phyloP scores from a whole-genome alignment of 83 land plant genomes.

The Larix sibirica region DNA sequence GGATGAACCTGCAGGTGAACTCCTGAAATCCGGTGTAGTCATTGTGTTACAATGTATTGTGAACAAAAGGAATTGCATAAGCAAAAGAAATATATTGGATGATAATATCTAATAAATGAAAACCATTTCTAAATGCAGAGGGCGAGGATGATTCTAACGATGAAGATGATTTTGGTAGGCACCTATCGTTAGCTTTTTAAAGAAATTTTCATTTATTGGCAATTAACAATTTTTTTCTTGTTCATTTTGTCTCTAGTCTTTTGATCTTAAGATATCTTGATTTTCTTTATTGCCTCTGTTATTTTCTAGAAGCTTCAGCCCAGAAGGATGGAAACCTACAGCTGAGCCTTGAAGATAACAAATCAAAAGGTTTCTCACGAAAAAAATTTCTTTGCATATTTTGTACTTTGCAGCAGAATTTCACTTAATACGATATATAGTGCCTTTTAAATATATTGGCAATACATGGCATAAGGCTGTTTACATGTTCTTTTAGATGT shows the following conservation, averaged over 20 bases:
- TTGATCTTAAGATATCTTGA: neutral
- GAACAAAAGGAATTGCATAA: neutral
- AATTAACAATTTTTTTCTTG: neutral
- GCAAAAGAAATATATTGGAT: neutral
- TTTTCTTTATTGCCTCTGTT: neutral
- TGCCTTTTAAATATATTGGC: neutral
- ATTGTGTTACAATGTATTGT: neutral
- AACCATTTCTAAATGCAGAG: neutral
- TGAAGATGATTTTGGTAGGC: no score
- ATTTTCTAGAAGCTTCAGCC: neutral
- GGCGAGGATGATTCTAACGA: no score
- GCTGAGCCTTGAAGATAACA: slow-evolving; percentile 41
- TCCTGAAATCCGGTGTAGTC: neutral
- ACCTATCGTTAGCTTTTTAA: no score
- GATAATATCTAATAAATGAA: neutral
- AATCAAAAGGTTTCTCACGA: slow-evolving; percentile 42
- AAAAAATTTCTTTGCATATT: neutral
- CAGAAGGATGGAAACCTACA: slow-evolving; percentile 31
- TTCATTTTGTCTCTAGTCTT: neutral
- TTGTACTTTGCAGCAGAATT: neutral
- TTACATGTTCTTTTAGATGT: neutral
- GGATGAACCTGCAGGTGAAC: slow-evolving; percentile 17
- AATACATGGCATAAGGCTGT: neutral
- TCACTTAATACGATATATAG: neutral
- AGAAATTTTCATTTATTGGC: neutral